Percentiles rank a stretch among this genome's conserved stretches.
Evolutionary conservation across 2,329 filamentous ascomycete species (phyloP).

Genomic region (Clarireedia homoeocarpa): DNA sequence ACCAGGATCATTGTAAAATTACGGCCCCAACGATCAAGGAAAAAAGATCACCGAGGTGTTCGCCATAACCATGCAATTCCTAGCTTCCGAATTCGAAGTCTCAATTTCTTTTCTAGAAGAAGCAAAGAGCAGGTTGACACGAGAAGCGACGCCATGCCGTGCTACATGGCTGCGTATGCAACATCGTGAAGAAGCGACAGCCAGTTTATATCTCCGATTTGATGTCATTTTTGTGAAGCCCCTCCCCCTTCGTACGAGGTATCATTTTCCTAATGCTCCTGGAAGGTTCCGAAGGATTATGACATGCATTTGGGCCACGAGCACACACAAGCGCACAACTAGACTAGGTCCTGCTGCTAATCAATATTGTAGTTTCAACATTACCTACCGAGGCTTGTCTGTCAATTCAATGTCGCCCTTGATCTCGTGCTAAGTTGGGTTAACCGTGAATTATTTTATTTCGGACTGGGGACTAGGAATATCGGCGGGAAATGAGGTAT

Average conservation of each 20-base stretch:
- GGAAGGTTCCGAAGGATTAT: background rate
- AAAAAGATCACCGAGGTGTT: slow-evolving; percentile 7
- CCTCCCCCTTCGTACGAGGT: background rate
- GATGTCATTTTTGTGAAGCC: background rate
- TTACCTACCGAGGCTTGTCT: background rate
- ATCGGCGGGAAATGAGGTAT: too few species aligned
- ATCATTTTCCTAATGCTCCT: background rate
- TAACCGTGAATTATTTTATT: too few species aligned
- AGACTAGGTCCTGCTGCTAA: background rate
- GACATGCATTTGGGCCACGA: background rate
- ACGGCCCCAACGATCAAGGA: background rate
- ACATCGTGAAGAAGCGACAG: too few species aligned
- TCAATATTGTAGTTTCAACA: background rate
- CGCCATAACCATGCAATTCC: background rate
- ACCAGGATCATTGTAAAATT: too few species aligned
- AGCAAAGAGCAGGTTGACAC: background rate
- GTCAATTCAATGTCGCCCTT: too few species aligned
- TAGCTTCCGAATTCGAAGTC: background rate
- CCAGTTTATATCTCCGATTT: slow-evolving; percentile 2
- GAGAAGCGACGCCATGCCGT: too few species aligned
- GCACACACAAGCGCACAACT: background rate
- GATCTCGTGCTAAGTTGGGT: too few species aligned
- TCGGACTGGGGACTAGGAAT: too few species aligned
- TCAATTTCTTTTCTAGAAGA: slow-evolving; percentile 6
- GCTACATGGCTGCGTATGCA: background rate